Percentiles rank a stretch among this genome's conserved stretches.
Conservation (phyloP, 108 stramenopile species). For the Skeletonema marinoi region DNA sequence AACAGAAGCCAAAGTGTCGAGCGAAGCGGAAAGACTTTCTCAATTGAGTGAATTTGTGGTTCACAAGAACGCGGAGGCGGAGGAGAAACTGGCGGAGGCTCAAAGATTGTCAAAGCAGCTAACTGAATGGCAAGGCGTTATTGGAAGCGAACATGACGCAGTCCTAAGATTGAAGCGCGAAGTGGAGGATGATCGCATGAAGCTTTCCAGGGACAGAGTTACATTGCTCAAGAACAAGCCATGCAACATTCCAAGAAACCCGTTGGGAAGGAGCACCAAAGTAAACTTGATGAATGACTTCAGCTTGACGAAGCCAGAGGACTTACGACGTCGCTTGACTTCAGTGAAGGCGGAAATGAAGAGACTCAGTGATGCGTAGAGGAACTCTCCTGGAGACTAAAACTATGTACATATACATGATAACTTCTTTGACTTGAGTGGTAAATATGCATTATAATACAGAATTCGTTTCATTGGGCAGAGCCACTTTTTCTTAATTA, state of each 20-base stretch:
- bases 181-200: conserved; percentile 10
- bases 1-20: conserved; percentile 13
- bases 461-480: not conserved
- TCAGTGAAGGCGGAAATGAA: not conserved
- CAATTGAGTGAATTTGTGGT: conserved; percentile 33
- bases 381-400: not conserved
- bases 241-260: not conserved
- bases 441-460: not conserved
- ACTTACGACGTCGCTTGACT: not conserved
- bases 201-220: conserved; percentile 23
- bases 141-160: not conserved
- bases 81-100: conserved; percentile 25
- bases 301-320: not conserved
- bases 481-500: not conserved
- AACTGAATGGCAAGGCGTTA: not conserved
- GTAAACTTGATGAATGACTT: not conserved
- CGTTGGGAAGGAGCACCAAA: not conserved
- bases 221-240: conserved; percentile 35
- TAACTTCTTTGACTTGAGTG: not conserved
- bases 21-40: conserved; percentile 15
- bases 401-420: no score
- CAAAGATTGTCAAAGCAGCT: conserved; percentile 8
- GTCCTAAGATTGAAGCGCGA: conserved; percentile 8
- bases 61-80: conserved; percentile 28
- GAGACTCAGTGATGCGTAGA: not conserved